Evolutionary conservation across 1,284 basidiomycete genomes (phyloP), one percentile per base, ranked within the genome.

Genomic region (Ceratobasidium sp.): DNA sequence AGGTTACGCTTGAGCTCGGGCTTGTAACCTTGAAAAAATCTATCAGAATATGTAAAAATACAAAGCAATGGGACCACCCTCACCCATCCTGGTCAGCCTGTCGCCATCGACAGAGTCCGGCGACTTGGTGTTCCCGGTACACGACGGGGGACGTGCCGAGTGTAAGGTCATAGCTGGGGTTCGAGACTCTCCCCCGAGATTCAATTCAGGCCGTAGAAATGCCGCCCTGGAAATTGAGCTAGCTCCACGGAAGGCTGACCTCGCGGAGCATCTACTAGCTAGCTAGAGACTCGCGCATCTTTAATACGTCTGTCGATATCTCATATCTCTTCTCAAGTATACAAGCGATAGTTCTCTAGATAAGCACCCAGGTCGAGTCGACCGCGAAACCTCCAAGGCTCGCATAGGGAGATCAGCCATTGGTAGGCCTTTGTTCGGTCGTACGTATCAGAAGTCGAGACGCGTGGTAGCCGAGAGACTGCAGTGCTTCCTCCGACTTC

Each of bases 1-100:
- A 63, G 33, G 33, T 63, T 63, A 11, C 60, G 60, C 27, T 47
- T 63, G n/a, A 63, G 41, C 44, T 63, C 60, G 14, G 36, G 60
- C 44, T 45, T 63, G 24, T 63, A 63, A 22, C 60, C 60, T 63
- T 15, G 36, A 41, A 41, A n/a, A n/a, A n/a, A n/a, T n/a, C 3
- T 5, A 44, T 41, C 24, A 14, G 19, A 15, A 54, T 54, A 54
- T 15, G 7, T 44, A 41, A 33, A 44, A 11, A 41, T 60, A 7
- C 15, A 27, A n/a, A n/a, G n/a, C n/a, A n/a, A n/a, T n/a, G n/a
- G n/a, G n/a, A n/a, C n/a, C n/a, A n/a, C n/a, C 17, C 56, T 14
- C 41, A 62, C 69, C 69, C 69, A 72, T 72, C 27, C 44, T 59
- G 22, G 56, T 48, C 19, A 72, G 57, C 24, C 57, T 22, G 27